Evolutionary conservation across 2,329 filamentous ascomycete genomes (phyloP).

Genomic region (Aspergillus carbonarius): DNA sequence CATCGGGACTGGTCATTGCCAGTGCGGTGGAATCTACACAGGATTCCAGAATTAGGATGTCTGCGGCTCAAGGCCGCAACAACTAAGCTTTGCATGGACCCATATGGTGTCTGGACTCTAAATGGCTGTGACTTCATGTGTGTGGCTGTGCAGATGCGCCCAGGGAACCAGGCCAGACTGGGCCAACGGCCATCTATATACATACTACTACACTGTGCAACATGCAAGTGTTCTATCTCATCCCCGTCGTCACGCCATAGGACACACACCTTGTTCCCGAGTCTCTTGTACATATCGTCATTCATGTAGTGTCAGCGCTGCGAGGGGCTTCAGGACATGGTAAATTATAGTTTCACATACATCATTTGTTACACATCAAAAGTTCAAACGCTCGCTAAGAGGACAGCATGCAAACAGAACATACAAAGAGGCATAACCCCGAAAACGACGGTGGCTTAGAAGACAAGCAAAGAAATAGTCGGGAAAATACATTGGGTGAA

Average conservation of each 20-base stretch:
- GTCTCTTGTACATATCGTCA: neutral
- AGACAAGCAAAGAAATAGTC: neutral
- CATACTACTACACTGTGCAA: neutral
- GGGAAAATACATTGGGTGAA: slow-evolving; percentile 1
- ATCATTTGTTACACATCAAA: neutral
- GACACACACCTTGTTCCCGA: neutral
- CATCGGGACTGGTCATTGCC: too few relatives aligned
- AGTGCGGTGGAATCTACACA: too few relatives aligned
- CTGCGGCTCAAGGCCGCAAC: neutral
- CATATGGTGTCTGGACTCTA: neutral
- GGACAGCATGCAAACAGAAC: neutral
- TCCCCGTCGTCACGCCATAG: neutral
- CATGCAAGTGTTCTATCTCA: neutral
- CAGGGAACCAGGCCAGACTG: neutral
- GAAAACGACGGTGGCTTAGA: neutral
- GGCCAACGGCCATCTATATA: too few relatives aligned
- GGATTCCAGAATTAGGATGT: neutral
- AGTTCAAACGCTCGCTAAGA: neutral
- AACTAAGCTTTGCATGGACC: neutral
- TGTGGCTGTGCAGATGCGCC: slow-evolving; percentile 1
- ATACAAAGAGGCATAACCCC: neutral
- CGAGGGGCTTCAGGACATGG: neutral
- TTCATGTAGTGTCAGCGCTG: neutral
- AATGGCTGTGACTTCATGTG: neutral
- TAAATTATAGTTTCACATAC: neutral